A percentile compares a stretch with the other conserved stretches of the same genome.
Evolutionary conservation across 208 protist genomes (phyloP).

Genomic region (Trypanosoma lewisi): DNA sequence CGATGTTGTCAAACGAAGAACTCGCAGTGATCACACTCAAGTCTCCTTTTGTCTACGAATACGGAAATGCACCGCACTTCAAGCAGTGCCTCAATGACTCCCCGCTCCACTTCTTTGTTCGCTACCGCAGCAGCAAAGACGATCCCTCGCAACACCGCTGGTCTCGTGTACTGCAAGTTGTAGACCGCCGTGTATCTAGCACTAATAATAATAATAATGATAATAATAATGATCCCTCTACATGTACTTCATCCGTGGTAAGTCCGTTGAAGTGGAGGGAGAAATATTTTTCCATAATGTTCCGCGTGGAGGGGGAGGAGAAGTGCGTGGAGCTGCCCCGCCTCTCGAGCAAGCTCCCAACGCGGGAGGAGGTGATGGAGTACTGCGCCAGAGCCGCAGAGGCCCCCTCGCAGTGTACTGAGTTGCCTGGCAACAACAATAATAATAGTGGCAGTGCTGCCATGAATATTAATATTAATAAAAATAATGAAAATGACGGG

Average conservation of each 20-base stretch:
- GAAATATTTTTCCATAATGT: constrained; percentile 56
- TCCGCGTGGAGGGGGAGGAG: constrained; percentile 53
- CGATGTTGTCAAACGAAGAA: constrained; percentile 36
- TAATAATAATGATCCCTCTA: no score
- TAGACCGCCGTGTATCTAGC: neutral
- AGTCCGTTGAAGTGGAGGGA: constrained; percentile 42
- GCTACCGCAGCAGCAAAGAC: constrained; percentile 43
- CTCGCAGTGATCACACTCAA: constrained; percentile 55
- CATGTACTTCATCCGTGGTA: no score
- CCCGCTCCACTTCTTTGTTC: constrained; percentile 63
- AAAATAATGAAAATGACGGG: no score
- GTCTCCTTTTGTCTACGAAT: constrained; percentile 61
- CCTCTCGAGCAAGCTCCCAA: constrained; percentile 58
- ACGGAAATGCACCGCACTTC: constrained; percentile 63
- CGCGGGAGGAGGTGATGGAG: constrained; percentile 46
- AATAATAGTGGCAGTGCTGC: no score
- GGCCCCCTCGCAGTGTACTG: no score
- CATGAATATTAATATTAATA: no score
- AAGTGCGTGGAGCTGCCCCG: constrained; percentile 46
- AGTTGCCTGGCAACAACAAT: no score
- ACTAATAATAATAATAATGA: neutral
- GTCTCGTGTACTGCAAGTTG: constrained; percentile 44
- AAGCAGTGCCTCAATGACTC: constrained; percentile 48
- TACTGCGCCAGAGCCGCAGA: constrained; percentile 42
- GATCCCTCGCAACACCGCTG: constrained; percentile 55